These are phyloP conservation scores for Suzukiozyma palmioleophila DNA, from an alignment of 1,139 yeast genomes.

Conservation along the genomic window DNA sequence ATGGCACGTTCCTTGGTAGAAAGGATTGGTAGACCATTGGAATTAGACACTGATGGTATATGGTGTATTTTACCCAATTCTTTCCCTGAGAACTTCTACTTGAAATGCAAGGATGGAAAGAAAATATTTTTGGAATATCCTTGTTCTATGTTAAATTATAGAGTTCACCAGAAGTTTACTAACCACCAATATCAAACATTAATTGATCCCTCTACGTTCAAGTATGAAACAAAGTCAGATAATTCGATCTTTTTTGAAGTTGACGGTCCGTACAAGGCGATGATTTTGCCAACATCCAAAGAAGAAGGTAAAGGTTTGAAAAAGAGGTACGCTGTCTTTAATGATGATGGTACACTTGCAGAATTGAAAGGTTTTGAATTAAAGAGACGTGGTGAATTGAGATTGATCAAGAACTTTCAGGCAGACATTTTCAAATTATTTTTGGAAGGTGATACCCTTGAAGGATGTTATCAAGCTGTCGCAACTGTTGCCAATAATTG, in stretches of 20 bases:
- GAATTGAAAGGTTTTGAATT: slow-evolving; percentile 96
- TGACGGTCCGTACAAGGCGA: slow-evolving; percentile 97
- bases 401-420: slow-evolving; percentile 90
- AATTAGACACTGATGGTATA: slow-evolving; percentile 97
- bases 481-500: slow-evolving; percentile 93
- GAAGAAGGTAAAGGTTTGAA: slow-evolving; percentile 97
- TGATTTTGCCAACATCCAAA: slow-evolving; percentile 94
- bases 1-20: slow-evolving; percentile 95
- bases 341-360: slow-evolving; percentile 89
- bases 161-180: slow-evolving; percentile 87
- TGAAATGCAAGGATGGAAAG: slow-evolving; percentile 75
- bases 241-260: slow-evolving; percentile 97
- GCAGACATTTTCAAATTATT: slow-evolving; percentile 90
- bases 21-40: slow-evolving; percentile 90
- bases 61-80: slow-evolving; percentile 96
- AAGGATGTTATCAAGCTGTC: slow-evolving; percentile 81
- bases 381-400: slow-evolving; percentile 94
- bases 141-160: slow-evolving; percentile 91
- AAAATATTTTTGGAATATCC: slow-evolving; percentile 81
- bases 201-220: slow-evolving; percentile 61
- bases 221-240: slow-evolving; percentile 76
- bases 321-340: slow-evolving; percentile 95
- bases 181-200: slow-evolving; percentile 92
- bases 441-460: slow-evolving; percentile 75
- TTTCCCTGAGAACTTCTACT: slow-evolving; percentile 83